Conservation (phyloP, 495 filamentous ascomycete genomes). For the Oidiodendron maius region DNA sequence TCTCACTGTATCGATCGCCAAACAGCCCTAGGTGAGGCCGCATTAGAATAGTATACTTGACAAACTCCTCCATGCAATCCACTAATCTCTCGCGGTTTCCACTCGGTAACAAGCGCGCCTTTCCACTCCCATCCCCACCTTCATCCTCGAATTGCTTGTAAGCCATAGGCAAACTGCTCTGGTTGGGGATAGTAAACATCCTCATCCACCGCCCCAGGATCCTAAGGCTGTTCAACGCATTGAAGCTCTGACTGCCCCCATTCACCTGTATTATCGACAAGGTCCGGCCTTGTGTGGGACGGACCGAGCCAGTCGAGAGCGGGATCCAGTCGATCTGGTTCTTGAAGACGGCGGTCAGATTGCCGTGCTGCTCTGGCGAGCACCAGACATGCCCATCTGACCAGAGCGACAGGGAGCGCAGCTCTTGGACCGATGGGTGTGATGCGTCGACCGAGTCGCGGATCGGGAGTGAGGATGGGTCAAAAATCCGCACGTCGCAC, state of each 20-base stretch:
- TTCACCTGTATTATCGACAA: constrained; percentile 59
- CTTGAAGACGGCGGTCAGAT: constrained; percentile 67
- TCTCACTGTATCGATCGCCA: constrained; percentile 60
- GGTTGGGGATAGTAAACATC: constrained; percentile 70
- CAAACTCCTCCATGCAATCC: constrained; percentile 76
- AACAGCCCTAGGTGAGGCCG: constrained; percentile 55
- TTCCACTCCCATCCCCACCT: constrained; percentile 32
- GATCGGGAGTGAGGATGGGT: constrained; percentile 54
- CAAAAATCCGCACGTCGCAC: constrained; percentile 61
- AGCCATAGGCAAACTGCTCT: constrained; percentile 58
- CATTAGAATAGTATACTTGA: constrained; percentile 67
- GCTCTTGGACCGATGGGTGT: constrained; percentile 61
- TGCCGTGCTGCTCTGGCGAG: constrained; percentile 67
- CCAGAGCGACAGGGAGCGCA: constrained; percentile 57
- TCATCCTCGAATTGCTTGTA: constrained; percentile 58
- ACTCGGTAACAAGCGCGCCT: constrained; percentile 51
- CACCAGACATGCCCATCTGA: constrained; percentile 68
- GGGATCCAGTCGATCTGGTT: constrained; percentile 77
- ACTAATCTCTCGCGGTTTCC: constrained; percentile 61
- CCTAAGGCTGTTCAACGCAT: constrained; percentile 65
- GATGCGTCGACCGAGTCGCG: constrained; percentile 54
- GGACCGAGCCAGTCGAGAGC: constrained; percentile 52
- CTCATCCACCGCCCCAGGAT: constrained; percentile 73
- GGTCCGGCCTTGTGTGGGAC: constrained; percentile 65
- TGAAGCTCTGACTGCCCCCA: constrained; percentile 67